phyloP scores from a whole-genome alignment of 2,329 filamentous ascomycete genomes.

The Trichoderma atroviride region DNA sequence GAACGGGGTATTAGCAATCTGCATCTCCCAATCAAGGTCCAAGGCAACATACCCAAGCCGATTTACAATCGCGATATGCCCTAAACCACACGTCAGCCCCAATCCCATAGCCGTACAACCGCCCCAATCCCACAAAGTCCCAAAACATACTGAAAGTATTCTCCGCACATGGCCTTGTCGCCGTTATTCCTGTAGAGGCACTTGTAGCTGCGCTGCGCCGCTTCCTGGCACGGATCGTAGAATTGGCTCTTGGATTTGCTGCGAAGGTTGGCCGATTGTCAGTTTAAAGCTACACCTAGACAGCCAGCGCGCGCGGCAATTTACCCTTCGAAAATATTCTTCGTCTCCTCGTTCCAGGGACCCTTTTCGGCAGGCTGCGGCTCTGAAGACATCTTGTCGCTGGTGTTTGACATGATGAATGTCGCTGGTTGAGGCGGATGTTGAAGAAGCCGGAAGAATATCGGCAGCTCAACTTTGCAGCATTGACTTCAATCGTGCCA shows the following conservation, averaged over 20 bases:
- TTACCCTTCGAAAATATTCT: slow-evolving; percentile 67
- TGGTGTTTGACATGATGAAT: not conserved
- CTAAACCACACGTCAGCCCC: slow-evolving; percentile 49
- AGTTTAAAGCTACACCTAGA: not conserved
- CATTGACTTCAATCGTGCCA: not conserved
- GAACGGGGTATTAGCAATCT: not conserved
- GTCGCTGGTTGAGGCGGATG: not conserved
- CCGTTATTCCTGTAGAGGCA: slow-evolving; percentile 88
- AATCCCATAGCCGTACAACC: not conserved
- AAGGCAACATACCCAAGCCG: slow-evolving; percentile 72
- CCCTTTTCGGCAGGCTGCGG: slow-evolving; percentile 34
- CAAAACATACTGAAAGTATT: slow-evolving; percentile 85
- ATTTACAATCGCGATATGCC: slow-evolving; percentile 93
- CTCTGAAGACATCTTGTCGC: slow-evolving; percentile 30
- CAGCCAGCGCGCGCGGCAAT: slow-evolving; percentile 32
- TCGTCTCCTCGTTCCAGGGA: slow-evolving; percentile 62
- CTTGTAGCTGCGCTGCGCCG: slow-evolving; percentile 79
- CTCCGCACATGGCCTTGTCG: slow-evolving; percentile 84
- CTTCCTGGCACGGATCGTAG: slow-evolving; percentile 94
- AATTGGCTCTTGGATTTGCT: slow-evolving; percentile 90
- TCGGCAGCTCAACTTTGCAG: slow-evolving; percentile 27
- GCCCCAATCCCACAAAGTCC: not conserved
- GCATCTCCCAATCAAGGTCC: not conserved
- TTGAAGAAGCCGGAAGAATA: slow-evolving; percentile 28
- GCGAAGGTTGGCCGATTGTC: slow-evolving; percentile 14